phyloP scores from a whole-genome alignment of 805 yeast species.

The Wickerhamiella nectarea region DNA sequence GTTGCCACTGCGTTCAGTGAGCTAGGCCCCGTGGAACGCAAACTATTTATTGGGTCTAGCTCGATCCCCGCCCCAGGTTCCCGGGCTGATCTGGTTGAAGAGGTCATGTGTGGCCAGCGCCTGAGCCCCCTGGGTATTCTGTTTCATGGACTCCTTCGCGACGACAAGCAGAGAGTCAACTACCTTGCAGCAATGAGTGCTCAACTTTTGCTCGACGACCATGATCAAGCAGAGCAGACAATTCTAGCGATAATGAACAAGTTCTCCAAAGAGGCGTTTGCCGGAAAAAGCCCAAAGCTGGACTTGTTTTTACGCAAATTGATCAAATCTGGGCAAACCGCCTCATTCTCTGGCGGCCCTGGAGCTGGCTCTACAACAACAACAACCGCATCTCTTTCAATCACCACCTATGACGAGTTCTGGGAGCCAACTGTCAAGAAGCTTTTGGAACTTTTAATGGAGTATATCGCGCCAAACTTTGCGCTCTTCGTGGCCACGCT shows the following conservation, averaged over 20 bases:
- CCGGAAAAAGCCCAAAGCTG: slow-evolving; percentile 10
- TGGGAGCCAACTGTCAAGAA: slow-evolving; percentile 2
- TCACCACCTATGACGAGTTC: slow-evolving; percentile 2
- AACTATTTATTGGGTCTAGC: slow-evolving; percentile 12
- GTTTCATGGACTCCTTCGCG: slow-evolving; percentile 23
- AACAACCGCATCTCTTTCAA: background rate
- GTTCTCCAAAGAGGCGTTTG: slow-evolving; percentile 13
- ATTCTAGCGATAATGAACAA: slow-evolving; percentile 16
- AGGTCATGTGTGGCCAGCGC: slow-evolving; percentile 17
- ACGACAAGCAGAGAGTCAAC: slow-evolving; percentile 18
- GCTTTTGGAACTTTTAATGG: slow-evolving; percentile 5
- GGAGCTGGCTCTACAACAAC: background rate
- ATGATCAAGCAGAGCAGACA: slow-evolving; percentile 13
- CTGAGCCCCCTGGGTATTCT: slow-evolving; percentile 22
- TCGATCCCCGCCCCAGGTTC: background rate
- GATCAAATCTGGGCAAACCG: background rate
- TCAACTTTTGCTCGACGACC: slow-evolving; percentile 14
- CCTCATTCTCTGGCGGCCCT: background rate
- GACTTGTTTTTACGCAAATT: slow-evolving; percentile 11
- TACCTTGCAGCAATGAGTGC: slow-evolving; percentile 21
- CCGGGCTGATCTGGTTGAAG: slow-evolving; percentile 16
- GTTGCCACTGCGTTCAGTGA: slow-evolving; percentile 21
- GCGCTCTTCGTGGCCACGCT: slow-evolving; percentile 12
- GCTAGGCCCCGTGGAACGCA: slow-evolving; percentile 10
- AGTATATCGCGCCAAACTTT: slow-evolving; percentile 14